These are phyloP conservation scores for Trametes coccinea DNA, from an alignment of 768 basidiomycete genomes.

Conservation along the genomic window DNA sequence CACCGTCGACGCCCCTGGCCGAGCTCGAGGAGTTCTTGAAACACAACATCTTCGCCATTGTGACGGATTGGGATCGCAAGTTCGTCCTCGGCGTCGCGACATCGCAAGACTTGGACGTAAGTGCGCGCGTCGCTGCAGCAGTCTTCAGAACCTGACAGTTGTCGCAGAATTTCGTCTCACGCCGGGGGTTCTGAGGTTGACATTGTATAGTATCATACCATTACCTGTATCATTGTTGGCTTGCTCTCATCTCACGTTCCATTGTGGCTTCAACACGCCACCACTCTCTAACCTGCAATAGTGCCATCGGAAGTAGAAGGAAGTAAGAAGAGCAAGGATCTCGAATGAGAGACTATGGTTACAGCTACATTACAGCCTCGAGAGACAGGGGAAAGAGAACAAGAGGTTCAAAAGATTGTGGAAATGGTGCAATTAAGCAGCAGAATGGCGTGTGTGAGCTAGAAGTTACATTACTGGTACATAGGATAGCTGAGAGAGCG, in stretches of 20 bases:
- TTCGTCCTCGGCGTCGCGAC: slow-evolving; percentile 85
- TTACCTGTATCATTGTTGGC: slow-evolving; percentile 15
- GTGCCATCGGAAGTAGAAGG: background rate
- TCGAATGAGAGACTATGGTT: slow-evolving; percentile 2
- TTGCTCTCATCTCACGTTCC: background rate
- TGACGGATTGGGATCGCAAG: slow-evolving; percentile 80
- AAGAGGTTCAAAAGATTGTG: background rate
- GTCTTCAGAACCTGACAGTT: slow-evolving; percentile 23
- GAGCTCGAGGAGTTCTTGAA: slow-evolving; percentile 82
- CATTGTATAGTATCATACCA: slow-evolving; percentile 13
- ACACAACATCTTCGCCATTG: slow-evolving; percentile 74
- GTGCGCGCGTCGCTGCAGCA: background rate
- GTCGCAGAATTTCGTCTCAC: slow-evolving; percentile 36
- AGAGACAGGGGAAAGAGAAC: background rate
- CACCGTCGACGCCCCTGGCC: slow-evolving; percentile 73
- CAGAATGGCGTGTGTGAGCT: slow-evolving; percentile 21
- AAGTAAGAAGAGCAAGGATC: background rate
- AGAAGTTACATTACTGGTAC: slow-evolving; percentile 21
- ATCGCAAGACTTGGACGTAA: slow-evolving; percentile 64
- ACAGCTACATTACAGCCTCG: slow-evolving; percentile 15
- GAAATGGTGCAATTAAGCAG: slow-evolving; percentile 9
- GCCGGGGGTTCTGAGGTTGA: slow-evolving; percentile 30
- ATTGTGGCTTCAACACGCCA: slow-evolving; percentile 18
- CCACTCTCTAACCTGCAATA: background rate
- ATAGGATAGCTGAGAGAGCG: slow-evolving; percentile 5